Evolutionary conservation across 208 protist species (phyloP).

Genomic region (Trypanosoma rangeli): DNA sequence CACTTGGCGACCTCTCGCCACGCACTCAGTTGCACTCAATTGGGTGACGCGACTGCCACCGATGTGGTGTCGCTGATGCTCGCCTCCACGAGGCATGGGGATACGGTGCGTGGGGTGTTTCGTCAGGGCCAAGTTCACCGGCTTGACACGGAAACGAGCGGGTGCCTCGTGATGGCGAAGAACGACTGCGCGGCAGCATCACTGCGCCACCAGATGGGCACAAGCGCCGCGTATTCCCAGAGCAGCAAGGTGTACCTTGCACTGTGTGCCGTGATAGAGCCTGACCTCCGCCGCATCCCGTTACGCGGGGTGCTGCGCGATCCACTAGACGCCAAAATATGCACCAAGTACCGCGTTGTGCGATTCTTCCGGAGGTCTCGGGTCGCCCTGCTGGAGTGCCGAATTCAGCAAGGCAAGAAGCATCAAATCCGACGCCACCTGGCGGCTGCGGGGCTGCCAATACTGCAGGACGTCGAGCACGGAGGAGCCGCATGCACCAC

Average conservation of each 20-base stretch:
- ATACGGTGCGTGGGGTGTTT: slow-evolving; percentile 30
- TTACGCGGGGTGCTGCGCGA: slow-evolving; percentile 51
- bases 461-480: slow-evolving; percentile 81
- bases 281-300: slow-evolving; percentile 43
- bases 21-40: slow-evolving; percentile 65
- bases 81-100: slow-evolving; percentile 1
- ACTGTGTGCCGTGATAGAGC: slow-evolving; percentile 74
- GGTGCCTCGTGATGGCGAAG: slow-evolving; percentile 73
- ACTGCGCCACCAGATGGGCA: slow-evolving; percentile 82
- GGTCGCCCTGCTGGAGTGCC: slow-evolving; percentile 71
- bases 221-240: slow-evolving; percentile 60
- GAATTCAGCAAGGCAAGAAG: slow-evolving; percentile 84
- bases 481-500: slow-evolving; percentile 66
- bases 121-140: slow-evolving; percentile 84
- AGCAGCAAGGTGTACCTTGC: slow-evolving; percentile 71
- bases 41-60: slow-evolving; percentile 9
- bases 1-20: slow-evolving; percentile 73
- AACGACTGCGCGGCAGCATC: slow-evolving; percentile 45
- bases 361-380: slow-evolving; percentile 46
- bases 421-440: slow-evolving; percentile 87
- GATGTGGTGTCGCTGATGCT: slow-evolving; percentile 60
- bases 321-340: slow-evolving; percentile 48
- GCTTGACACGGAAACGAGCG: slow-evolving; percentile 76
- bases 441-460: slow-evolving; percentile 60
- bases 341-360: slow-evolving; percentile 60